These are phyloP conservation scores for Clarireedia sp. DNA, from an alignment of 2,329 filamentous ascomycete genomes.

Conservation along the genomic window DNA sequence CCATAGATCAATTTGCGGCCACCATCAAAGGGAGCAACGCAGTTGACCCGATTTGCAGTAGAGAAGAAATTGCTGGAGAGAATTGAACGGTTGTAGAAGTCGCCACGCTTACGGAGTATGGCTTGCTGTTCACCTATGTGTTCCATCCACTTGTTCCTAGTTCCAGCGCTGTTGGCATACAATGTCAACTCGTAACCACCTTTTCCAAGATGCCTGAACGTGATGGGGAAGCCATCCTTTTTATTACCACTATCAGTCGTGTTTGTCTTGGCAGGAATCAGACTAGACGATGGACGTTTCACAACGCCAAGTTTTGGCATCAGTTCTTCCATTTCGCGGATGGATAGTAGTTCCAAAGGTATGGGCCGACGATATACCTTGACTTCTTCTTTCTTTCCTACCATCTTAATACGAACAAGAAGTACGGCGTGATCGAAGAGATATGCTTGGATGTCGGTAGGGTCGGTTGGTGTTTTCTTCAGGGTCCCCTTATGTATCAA, in stretches of 20 bases:
- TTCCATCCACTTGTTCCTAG: slow-evolving; percentile 94
- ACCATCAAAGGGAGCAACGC: slow-evolving; percentile 88
- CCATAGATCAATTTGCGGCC: slow-evolving; percentile 91
- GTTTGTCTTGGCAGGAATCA: slow-evolving; percentile 56
- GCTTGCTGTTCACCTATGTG: slow-evolving; percentile 87
- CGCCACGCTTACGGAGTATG: slow-evolving; percentile 75
- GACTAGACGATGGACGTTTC: slow-evolving; percentile 81
- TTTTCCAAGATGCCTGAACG: slow-evolving; percentile 91
- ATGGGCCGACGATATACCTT: slow-evolving; percentile 94
- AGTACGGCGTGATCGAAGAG: slow-evolving; percentile 94
- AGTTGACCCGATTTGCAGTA: slow-evolving; percentile 77
- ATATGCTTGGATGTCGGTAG: slow-evolving; percentile 85
- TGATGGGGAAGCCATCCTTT: slow-evolving; percentile 84
- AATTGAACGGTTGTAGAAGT: slow-evolving; percentile 74
- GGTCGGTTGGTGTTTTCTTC: slow-evolving; percentile 86
- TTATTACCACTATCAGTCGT: slow-evolving; percentile 47
- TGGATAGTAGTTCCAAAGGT: slow-evolving; percentile 83
- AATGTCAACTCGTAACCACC: slow-evolving; percentile 89
- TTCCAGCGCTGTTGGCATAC: slow-evolving; percentile 76
- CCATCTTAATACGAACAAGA: slow-evolving; percentile 81
- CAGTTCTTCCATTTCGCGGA: slow-evolving; percentile 95
- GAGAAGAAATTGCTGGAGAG: slow-evolving; percentile 55
- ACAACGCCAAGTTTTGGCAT: slow-evolving; percentile 71
- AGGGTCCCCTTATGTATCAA: slow-evolving; percentile 89
- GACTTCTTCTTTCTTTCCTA: slow-evolving; percentile 88